These are phyloP conservation scores for Phylloporus scabripes DNA, from an alignment of 768 basidiomycete species.

Conservation along the genomic window DNA sequence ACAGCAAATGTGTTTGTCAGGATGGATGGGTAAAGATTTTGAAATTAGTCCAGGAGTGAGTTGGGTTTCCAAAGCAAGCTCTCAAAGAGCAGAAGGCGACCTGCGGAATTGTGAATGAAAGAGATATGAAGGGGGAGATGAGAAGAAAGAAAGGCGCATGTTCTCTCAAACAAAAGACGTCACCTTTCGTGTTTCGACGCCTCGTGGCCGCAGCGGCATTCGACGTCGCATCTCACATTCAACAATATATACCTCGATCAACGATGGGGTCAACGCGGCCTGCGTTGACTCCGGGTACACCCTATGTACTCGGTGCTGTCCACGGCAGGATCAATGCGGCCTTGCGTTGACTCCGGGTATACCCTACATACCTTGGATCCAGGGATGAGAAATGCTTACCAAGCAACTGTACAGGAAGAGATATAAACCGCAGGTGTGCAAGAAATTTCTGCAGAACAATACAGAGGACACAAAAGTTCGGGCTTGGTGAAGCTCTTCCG, in stretches of 20 bases:
- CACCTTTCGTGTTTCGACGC: not conserved
- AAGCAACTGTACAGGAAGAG: conserved; percentile 30
- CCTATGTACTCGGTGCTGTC: too few species aligned
- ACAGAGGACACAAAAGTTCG: conserved; percentile 89
- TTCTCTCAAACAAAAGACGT: conserved; percentile 1
- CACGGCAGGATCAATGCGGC: too few species aligned
- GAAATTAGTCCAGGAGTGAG: not conserved
- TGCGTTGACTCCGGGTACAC: too few species aligned
- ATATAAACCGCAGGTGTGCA: conserved; percentile 8
- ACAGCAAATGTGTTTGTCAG: not conserved
- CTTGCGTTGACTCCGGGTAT: too few species aligned
- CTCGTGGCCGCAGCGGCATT: not conserved
- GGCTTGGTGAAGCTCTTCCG: conserved; percentile 75
- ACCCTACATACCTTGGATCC: too few species aligned
- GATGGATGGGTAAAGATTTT: not conserved
- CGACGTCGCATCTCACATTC: too few species aligned
- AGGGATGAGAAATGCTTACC: conserved; percentile 36
- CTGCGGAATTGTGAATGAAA: conserved; percentile 1
- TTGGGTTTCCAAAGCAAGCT: not conserved
- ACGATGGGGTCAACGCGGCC: too few species aligned
- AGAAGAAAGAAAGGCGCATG: not conserved
- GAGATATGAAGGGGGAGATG: not conserved
- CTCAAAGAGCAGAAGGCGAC: not conserved
- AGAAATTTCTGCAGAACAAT: conserved; percentile 50
- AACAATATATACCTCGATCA: too few species aligned